Evolutionary conservation across 768 basidiomycete species (phyloP).

Genomic region (Astraeus odoratus): DNA sequence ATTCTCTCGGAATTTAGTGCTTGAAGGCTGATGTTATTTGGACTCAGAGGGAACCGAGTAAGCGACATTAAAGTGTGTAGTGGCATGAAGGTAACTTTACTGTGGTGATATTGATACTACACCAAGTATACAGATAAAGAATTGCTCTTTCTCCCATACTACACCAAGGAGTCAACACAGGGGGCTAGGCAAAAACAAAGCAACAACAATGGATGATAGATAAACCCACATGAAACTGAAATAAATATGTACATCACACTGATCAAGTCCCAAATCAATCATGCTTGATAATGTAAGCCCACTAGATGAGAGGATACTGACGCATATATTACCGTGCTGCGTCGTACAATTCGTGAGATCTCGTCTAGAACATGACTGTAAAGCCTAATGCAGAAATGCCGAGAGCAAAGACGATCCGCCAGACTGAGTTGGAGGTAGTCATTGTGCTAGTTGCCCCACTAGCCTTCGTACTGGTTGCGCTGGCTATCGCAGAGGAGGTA

Average conservation of each 20-base stretch:
- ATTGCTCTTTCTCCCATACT: too few species aligned
- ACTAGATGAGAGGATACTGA: too few species aligned
- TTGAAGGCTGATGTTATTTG: not conserved
- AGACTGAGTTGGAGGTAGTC: constrained; percentile 5
- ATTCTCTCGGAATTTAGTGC: not conserved
- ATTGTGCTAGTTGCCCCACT: constrained; percentile 7
- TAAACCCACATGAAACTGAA: too few species aligned
- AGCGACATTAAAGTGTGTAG: not conserved
- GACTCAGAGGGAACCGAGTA: not conserved
- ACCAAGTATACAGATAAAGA: too few species aligned
- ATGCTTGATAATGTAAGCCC: too few species aligned
- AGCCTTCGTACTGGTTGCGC: not conserved
- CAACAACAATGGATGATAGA: too few species aligned
- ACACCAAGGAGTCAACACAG: not conserved
- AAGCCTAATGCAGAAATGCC: constrained; percentile 17
- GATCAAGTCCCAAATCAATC: too few species aligned
- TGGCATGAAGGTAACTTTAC: too few species aligned
- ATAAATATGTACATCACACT: too few species aligned
- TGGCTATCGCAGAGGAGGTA: not conserved
- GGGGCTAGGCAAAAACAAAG: not conserved
- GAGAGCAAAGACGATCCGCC: constrained; percentile 13
- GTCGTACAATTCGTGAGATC: not conserved
- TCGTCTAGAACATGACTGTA: constrained; percentile 10
- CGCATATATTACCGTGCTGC: too few species aligned
- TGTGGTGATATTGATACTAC: too few species aligned